A percentile compares a stretch with the other conserved stretches of the same genome.
Evolutionary conservation across 805 yeast species (phyloP).

Genomic region (Kluyveromyces aestuarii): DNA sequence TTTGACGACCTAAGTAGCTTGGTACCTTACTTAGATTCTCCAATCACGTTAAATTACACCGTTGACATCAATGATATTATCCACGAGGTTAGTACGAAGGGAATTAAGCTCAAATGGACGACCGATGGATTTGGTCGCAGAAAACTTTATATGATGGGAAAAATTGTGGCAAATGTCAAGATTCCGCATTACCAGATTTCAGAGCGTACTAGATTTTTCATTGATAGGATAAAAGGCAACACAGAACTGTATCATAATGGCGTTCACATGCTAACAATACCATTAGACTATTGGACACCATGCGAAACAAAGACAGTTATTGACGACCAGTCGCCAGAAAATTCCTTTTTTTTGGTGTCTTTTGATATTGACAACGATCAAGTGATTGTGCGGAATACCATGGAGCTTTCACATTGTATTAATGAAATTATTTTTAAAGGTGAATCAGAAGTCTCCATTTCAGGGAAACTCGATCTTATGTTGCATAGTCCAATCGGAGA

Average conservation of each 20-base stretch:
- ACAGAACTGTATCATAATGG: conserved; percentile 33
- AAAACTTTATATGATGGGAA: conserved; percentile 32
- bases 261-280: conserved; percentile 36
- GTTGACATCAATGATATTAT: conserved; percentile 20
- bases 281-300: conserved; percentile 37
- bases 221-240: conserved; percentile 33
- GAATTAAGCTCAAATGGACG: conserved; percentile 28
- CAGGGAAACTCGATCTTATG: conserved; percentile 18
- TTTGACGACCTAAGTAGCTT: conserved; percentile 9
- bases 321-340: conserved; percentile 10
- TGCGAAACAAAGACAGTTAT: conserved; percentile 31
- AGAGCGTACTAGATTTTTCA: conserved; percentile 18
- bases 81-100: conserved; percentile 31
- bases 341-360: conserved; percentile 27
- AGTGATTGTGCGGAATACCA: conserved; percentile 33
- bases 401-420: conserved; percentile 35
- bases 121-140: conserved; percentile 21
- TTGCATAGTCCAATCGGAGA: conserved; percentile 20
- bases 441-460: conserved; percentile 22
- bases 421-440: conserved; percentile 35
- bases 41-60: conserved; percentile 16
- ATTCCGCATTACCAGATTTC: conserved; percentile 25
- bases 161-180: conserved; percentile 26
- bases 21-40: conserved; percentile 13
- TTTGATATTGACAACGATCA: conserved; percentile 36